Conservation (phyloP, 1,139 yeast genomes). For the Wickerhamomyces sp. region DNA sequence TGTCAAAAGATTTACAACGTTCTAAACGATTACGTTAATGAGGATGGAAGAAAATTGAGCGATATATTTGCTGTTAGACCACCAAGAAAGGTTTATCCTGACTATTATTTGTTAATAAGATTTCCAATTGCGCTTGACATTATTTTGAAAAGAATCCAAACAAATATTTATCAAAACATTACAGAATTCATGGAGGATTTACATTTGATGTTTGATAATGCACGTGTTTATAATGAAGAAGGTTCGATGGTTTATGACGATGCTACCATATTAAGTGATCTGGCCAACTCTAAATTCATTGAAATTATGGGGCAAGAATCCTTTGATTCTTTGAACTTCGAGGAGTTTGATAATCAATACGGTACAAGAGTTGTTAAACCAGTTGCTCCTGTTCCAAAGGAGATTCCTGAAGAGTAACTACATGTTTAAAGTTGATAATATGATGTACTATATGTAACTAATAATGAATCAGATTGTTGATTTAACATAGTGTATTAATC, state of each 20-base stretch:
- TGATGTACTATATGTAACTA: too few relatives aligned
- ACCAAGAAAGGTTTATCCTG: slow-evolving; percentile 72
- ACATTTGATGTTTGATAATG: slow-evolving; percentile 76
- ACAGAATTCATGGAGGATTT: slow-evolving; percentile 67
- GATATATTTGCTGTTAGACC: slow-evolving; percentile 68
- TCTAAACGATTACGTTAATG: slow-evolving; percentile 39
- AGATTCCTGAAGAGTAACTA: too few relatives aligned
- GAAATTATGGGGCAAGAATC: slow-evolving; percentile 29
- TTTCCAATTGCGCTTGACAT: slow-evolving; percentile 79
- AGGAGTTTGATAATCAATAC: slow-evolving; percentile 43
- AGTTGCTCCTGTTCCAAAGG: slow-evolving; percentile 1
- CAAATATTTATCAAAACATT: slow-evolving; percentile 46
- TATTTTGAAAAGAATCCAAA: slow-evolving; percentile 54
- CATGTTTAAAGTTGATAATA: too few relatives aligned
- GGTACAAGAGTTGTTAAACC: slow-evolving; percentile 28
- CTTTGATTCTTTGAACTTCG: slow-evolving; percentile 32
- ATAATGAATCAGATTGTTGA: too few relatives aligned
- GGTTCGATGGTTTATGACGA: slow-evolving; percentile 80
- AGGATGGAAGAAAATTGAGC: slow-evolving; percentile 39
- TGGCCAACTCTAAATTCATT: slow-evolving; percentile 31
- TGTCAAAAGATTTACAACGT: slow-evolving; percentile 41
- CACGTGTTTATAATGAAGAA: slow-evolving; percentile 83
- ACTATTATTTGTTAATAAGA: slow-evolving; percentile 73
- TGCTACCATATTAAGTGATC: slow-evolving; percentile 59
- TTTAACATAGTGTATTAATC: too few relatives aligned